Base-by-base conservation (phyloP, 1,284 basidiomycete genomes). In the Cryptococcus maquisensis region DNA sequence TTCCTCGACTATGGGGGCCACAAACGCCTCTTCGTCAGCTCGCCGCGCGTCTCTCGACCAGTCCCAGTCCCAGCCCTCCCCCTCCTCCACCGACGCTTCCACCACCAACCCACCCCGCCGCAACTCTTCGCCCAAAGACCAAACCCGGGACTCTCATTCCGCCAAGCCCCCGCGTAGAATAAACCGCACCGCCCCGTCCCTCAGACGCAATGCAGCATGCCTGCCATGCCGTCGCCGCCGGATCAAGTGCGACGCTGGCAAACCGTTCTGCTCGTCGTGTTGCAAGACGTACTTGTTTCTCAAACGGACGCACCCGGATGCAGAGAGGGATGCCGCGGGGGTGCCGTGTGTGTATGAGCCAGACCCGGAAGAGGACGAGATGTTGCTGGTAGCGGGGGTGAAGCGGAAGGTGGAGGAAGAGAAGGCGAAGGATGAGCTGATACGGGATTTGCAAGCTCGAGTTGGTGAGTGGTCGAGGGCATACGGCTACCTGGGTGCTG, bases 181-280 rank as follows among this genome's bases (percentile, higher is more conserved):
- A 26, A 61, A 66, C 35, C 42, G 66, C 13, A 51, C 57, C 0
- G n/a, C 46, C 23, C 52, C 47, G 16, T 64, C 66, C 26, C 58
- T 68, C 18, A 64, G 62, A 40, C 57, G 66, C n/a, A 64, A 68
- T 49, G 61, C 62, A 8, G 66, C 66, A 18, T 68, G 64, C 39
- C 37, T 61, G 2, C 60, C 65, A 3, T 67, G 65, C 53, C 54
- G 63, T 23, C 47, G 62, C 9, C 48, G 65, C 6, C 49, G 65
- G 18, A 63, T 65, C 51, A 66, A 65, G 42, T 67, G 65, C 47
- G 63, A 65, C 56, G 59, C 59, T 12, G 61, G 39, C 12, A 60
- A 62, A 52, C 58, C 63, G 3, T 59, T 62, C 35, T 67, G 65
- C 41, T 59, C 62, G 21, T 58, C 59, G 10, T 67, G 65, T 41